Base-by-base conservation (phyloP, 2,329 filamentous ascomycete species). In the Xylaria sp. region DNA sequence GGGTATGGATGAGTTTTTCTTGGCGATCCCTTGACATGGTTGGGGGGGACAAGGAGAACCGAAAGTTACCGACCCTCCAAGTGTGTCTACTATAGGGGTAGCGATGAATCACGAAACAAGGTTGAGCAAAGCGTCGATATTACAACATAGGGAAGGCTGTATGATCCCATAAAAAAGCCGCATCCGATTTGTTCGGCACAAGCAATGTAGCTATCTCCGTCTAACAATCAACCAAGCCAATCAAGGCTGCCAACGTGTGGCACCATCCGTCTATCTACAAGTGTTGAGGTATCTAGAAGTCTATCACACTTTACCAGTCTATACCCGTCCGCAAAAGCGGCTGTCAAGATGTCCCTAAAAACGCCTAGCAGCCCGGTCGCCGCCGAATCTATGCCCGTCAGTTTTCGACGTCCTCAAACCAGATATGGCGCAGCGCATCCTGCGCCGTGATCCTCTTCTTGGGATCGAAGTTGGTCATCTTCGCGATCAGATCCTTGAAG, bases 401-500 rank as follows among this genome's bases (percentile, higher is more conserved):
- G 17, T 59, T 57, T 7, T 39, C 45, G 42, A 63, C 52, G 47
- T 63, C 65, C 29, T 53, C 48, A 48, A 70, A 71, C 66, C 66
- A 70, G 20, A 64, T 60, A 40, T 71, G 73, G 7, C 66, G 59
- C 20, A 76, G 66, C 39, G 73, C 72, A 54, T 75, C 65, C 42
- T 64, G 61, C 47, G 74, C 74, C 39, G 74, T 74, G 50, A 75
- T 69, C 39, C 74, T 63, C 66, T 66, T 70, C 19, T 62, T 59
- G 7, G 75, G 74, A 58, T 77, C 73, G 55, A 77, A 69, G 50
- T 66, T 68, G 26, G 69, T 74, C 70, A 76, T 71, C 45, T 67
- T 61, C 45, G 53, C 46, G 55, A 77, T 66, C 21, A 77, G 62
- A 48, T 76, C 74, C 54, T 72, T 72, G 58, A 76, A 74, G 2